Evolutionary conservation across 1,284 basidiomycete species (phyloP), one percentile per base, ranked within the genome.

Genomic region (Coriolopsis trogii): DNA sequence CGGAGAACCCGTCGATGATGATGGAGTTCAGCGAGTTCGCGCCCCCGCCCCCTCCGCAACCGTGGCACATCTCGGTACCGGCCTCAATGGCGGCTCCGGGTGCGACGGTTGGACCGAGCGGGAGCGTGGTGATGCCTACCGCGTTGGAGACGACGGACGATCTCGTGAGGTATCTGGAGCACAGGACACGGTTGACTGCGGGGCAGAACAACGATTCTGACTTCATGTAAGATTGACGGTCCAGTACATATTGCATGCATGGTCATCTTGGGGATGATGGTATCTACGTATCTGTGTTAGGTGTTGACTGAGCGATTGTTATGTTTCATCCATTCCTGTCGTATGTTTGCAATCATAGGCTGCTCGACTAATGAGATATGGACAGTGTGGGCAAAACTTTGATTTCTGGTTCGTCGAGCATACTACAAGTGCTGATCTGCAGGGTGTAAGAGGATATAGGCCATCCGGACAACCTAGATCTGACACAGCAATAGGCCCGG

Each of bases 61-160:
- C 30, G 15, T 45, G 38, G 15, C 34, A 45, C 24, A 40, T 41
- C 6, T 34, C 25, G 10, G 4, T 18, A 10, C 1, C 28, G 16
- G 23, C n/a, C n/a, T n/a, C n/a, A n/a, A n/a, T n/a, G n/a, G n/a
- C n/a, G n/a, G n/a, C n/a, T n/a, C n/a, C n/a, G n/a, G n/a, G n/a
- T n/a, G n/a, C n/a, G n/a, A n/a, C n/a, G n/a, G n/a, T n/a, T n/a
- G n/a, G n/a, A n/a, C n/a, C n/a, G 37, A 15, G 30, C n/a, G 25
- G 21, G 13, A 31, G 37, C 18, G 43, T 26, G 4, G 10, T n/a
- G 33, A 10, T 39, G 30, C 9, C 33, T 56, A 18, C 62, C 62
- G 16, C 63, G 31, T 46, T 65, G 49, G 58, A 62, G 55, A 65
- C 63, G 41, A 61, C 63, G 33, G 65, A 63, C 13, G 65, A 65